Percentiles rank a stretch among this genome's conserved stretches.
Evolutionary conservation across 257 asterid genomes (phyloP).

Genomic region (Fraxinus excelsior): DNA sequence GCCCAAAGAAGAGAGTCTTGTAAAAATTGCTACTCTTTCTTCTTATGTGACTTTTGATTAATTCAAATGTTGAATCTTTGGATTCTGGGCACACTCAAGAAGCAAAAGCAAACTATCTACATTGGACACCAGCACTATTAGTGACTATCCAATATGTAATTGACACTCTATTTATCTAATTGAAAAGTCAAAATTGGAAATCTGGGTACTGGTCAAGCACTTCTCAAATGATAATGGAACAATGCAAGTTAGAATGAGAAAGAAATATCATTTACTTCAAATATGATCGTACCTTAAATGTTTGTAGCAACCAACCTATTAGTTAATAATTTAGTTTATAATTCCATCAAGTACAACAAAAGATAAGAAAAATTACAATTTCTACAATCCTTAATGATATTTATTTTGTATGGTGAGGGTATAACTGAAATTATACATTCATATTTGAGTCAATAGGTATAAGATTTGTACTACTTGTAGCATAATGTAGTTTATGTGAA

Average conservation of each 20-base stretch:
- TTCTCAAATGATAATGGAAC: not conserved
- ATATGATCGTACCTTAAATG: not conserved
- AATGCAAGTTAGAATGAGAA: not conserved
- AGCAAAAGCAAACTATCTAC: not conserved
- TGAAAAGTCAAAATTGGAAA: not conserved
- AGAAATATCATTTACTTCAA: not conserved
- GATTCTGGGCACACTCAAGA: not conserved
- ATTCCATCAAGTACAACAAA: not conserved
- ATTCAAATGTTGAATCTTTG: not conserved
- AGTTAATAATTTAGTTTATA: not conserved
- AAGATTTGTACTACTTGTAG: not conserved
- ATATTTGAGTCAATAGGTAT: not conserved
- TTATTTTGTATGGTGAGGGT: too few relatives aligned
- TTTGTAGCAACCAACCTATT: not conserved
- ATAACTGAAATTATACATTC: too few relatives aligned
- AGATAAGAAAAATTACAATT: not conserved
- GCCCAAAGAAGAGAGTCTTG: not conserved
- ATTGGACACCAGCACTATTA: not conserved
- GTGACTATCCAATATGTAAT: not conserved
- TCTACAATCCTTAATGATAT: too few relatives aligned
- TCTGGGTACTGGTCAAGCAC: too few relatives aligned
- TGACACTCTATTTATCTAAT: not conserved
- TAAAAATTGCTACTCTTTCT: too few relatives aligned
- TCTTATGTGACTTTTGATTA: too few relatives aligned
- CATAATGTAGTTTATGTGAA: not conserved